Evolutionary conservation across 257 asterid species (phyloP), one percentile per base, ranked within the genome.

Genomic region (Solanum phureja): DNA sequence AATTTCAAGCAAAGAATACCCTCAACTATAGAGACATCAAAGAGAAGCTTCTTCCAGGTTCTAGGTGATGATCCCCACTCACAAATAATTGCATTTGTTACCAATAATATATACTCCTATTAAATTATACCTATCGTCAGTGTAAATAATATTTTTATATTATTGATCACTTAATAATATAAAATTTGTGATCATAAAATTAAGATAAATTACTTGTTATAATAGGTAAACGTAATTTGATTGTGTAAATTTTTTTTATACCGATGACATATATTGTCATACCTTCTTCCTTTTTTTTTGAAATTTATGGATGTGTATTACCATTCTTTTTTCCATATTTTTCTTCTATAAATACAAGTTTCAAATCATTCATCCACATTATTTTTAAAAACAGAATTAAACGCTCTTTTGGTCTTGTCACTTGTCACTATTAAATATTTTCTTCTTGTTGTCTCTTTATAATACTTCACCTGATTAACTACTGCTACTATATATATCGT

Each of bases 11-110:
- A 27, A 27, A 27, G 29, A 27, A 27, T 27, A 27, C 29, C 29
- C 29, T 27, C 29, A 27, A 89, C 49, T 75, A 88, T 19, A 46
- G 31, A 21, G 77, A 84, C 37, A 11, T 11, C 35, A n/a, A 27
- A 13, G 23, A 86, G 93, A 91, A 90, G 90, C 27, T 87, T 93
- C 93, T 83, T 85, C 92, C 81, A 52, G 62, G 68, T 91, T 89
- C 90, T 87, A 71, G n/a, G n/a, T n/a, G 86, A 83, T 85, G 86
- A 83, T 64, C 89, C 89, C 89, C 87, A 91, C 92, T 89, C 83
- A 77, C 88, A 69, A 88, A 75, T 87, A 58, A 88, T 82, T 74
- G 74, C 73, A 37, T 79, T 33, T 11, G 5, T 16, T 79, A 6
- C 38, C 87, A 37, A 24, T 37, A 31, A 23, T 5, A 68, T 7